Percentiles rank a stretch among this genome's conserved stretches.
Evolutionary conservation across 768 basidiomycete species (phyloP).

Genomic region (Termitomyces sp.): DNA sequence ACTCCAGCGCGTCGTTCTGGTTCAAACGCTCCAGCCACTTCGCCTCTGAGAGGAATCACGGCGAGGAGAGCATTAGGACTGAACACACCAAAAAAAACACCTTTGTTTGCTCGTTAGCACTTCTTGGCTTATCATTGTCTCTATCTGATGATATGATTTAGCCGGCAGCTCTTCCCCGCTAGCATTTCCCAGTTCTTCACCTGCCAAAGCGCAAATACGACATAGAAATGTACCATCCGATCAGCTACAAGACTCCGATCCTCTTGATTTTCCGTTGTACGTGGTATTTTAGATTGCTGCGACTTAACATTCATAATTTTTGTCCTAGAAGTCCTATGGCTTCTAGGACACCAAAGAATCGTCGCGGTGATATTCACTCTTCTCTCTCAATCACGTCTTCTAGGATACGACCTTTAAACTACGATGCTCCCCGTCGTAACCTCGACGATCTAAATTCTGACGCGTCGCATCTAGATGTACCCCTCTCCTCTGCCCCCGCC

Average conservation of each 20-base stretch:
- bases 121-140: slow-evolving; percentile 2
- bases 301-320: neutral
- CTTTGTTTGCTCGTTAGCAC: slow-evolving; percentile 44
- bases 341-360: slow-evolving; percentile 60
- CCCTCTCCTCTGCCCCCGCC: slow-evolving; percentile 45
- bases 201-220: slow-evolving; percentile 40
- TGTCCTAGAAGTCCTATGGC: slow-evolving; percentile 42
- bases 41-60: slow-evolving; percentile 39
- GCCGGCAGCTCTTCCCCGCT: slow-evolving; percentile 60
- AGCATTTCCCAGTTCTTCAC: slow-evolving; percentile 60
- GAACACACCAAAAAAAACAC: slow-evolving; percentile 50
- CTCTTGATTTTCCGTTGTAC: slow-evolving; percentile 67
- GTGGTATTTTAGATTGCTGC: slow-evolving; percentile 15
- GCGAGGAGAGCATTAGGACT: slow-evolving; percentile 51
- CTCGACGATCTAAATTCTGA: slow-evolving; percentile 52
- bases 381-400: slow-evolving; percentile 56
- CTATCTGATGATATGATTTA: slow-evolving; percentile 16
- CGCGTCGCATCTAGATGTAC: slow-evolving; percentile 48
- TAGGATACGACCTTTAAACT: slow-evolving; percentile 28
- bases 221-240: slow-evolving; percentile 27
- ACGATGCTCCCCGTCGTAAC: slow-evolving; percentile 20
- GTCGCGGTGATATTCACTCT: slow-evolving; percentile 90
- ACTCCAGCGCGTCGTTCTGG: slow-evolving; percentile 39
- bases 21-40: slow-evolving; percentile 34
- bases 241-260: slow-evolving; percentile 51